These are phyloP conservation scores for Sclerotinia borealis DNA, from an alignment of 2,329 filamentous ascomycete genomes.

Conservation along the genomic window DNA sequence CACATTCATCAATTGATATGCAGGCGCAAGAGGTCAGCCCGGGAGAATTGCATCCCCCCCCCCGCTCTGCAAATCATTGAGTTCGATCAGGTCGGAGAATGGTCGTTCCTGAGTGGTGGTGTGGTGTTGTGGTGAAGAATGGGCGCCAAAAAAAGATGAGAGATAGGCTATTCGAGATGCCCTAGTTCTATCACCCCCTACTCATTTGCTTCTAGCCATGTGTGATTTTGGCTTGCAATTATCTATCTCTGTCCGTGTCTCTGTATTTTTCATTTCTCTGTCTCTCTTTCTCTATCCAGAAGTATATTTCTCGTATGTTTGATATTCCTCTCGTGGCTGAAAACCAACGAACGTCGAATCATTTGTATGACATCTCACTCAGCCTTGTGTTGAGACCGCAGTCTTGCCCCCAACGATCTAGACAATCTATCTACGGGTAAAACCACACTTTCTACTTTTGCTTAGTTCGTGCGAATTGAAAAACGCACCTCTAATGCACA, in stretches of 20 bases:
- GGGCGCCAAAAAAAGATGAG: slow-evolving; percentile 5
- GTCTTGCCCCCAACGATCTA: slow-evolving; percentile 12
- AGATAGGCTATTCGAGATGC: background rate
- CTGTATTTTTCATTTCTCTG: background rate
- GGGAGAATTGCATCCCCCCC: slow-evolving; percentile 1
- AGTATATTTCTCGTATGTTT: background rate
- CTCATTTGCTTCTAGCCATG: background rate
- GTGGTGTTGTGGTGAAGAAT: background rate
- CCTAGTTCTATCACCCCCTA: background rate
- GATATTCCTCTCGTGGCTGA: background rate
- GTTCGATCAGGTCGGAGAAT: background rate
- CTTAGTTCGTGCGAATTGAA: background rate
- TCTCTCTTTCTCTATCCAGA: background rate
- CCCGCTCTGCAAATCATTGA: slow-evolving; percentile 12
- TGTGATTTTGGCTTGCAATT: background rate
- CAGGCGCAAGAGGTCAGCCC: background rate
- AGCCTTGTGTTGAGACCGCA: slow-evolving; percentile 18
- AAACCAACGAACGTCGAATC: background rate
- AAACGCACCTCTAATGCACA: slow-evolving; percentile 7
- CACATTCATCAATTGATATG: background rate
- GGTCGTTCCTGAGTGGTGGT: slow-evolving; percentile 5
- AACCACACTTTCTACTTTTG: slow-evolving; percentile 1
- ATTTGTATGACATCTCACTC: slow-evolving; percentile 11
- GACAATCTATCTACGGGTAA: slow-evolving; percentile 12
- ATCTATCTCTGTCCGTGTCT: background rate